phyloP scores from a whole-genome alignment of 805 yeast genomes.

The Lipomyces yamadae region DNA sequence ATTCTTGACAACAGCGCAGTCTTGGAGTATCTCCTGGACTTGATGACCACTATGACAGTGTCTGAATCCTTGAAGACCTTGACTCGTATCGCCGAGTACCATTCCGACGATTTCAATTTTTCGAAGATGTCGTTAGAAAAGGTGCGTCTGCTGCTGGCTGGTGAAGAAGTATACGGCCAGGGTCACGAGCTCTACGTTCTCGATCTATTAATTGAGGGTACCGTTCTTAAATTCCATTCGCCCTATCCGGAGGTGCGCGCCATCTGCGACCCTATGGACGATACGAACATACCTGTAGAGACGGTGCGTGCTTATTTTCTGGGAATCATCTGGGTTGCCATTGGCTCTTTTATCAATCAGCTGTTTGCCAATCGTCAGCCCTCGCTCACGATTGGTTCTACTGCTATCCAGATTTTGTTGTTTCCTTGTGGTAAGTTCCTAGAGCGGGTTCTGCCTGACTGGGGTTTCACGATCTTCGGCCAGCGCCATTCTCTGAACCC shows the following conservation, averaged over 20 bases:
- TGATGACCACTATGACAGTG: slow-evolving; percentile 40
- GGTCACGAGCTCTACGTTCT: slow-evolving; percentile 16
- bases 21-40: slow-evolving; percentile 50
- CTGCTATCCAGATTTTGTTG: slow-evolving; percentile 67
- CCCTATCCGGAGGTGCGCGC: slow-evolving; percentile 74
- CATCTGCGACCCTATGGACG: slow-evolving; percentile 63
- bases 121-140: slow-evolving; percentile 3
- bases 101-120: slow-evolving; percentile 17
- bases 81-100: slow-evolving; percentile 2
- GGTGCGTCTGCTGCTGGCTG: slow-evolving; percentile 10
- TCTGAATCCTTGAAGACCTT: slow-evolving; percentile 48
- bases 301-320: slow-evolving; percentile 60
- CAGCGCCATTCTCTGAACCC: slow-evolving; percentile 55
- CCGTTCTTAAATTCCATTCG: slow-evolving; percentile 19
- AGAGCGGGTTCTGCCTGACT: slow-evolving; percentile 21
- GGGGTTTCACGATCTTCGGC: slow-evolving; percentile 41
- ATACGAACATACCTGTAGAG: slow-evolving; percentile 53
- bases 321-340: slow-evolving; percentile 57
- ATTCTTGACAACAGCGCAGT: slow-evolving; percentile 20
- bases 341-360: slow-evolving; percentile 64
- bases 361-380: slow-evolving; percentile 63
- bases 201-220: slow-evolving; percentile 18
- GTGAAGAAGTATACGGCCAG: slow-evolving; percentile 34
- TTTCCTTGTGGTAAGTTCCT: slow-evolving; percentile 59
- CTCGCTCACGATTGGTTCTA: slow-evolving; percentile 58